Percentiles rank a stretch among this genome's conserved stretches.
Conservation (phyloP, 305 asterid species). For the Solanum hybrid region DNA sequence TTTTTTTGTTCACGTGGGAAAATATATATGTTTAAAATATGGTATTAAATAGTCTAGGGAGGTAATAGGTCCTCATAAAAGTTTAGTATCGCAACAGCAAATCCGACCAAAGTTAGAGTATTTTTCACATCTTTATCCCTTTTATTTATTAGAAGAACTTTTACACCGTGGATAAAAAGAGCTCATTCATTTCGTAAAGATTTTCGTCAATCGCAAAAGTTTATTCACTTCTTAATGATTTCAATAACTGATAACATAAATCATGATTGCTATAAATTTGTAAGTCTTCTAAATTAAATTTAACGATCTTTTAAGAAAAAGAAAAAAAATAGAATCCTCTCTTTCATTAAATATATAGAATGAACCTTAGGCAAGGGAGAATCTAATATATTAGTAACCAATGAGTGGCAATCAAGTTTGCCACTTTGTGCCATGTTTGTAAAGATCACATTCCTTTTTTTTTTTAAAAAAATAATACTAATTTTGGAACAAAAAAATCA, state of each 20-base stretch:
- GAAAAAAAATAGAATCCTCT: no score
- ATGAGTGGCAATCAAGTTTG: not conserved
- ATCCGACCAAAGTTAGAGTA: no score
- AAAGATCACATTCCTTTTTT: no score
- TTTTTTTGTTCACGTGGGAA: no score
- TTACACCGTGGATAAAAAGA: not conserved
- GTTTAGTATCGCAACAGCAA: no score
- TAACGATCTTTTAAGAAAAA: no score
- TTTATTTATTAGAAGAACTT: not conserved
- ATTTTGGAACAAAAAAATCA: not conserved
- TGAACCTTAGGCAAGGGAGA: not conserved
- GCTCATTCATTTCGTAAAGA: not conserved
- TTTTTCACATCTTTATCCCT: rapidly evolving
- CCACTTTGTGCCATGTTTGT: not conserved
- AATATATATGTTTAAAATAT: no score
- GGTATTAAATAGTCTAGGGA: no score
- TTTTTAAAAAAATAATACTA: not conserved
- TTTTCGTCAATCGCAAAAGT: not conserved
- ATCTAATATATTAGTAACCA: not conserved
- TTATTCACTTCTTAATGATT: not conserved
- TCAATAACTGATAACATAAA: not conserved
- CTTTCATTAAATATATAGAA: not conserved
- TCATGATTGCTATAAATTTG: not conserved
- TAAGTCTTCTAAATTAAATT: not conserved
- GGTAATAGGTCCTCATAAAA: no score